These are phyloP conservation scores for Lolium multiflorum DNA, from an alignment of 176 grass and related monocot genomes.

Conservation along the genomic window DNA sequence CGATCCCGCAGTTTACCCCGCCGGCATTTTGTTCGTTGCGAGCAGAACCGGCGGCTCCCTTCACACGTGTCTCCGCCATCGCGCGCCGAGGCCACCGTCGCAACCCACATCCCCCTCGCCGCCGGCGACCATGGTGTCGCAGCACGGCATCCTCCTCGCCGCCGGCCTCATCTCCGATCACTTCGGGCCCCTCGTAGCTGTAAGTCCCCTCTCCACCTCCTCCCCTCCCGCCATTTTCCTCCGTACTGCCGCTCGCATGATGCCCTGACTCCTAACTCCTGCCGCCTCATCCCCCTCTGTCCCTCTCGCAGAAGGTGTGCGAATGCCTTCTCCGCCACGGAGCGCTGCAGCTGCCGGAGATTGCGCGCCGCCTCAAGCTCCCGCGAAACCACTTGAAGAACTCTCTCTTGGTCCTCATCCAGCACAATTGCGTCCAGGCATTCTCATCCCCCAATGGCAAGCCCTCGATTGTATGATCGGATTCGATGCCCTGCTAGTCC, in stretches of 20 bases:
- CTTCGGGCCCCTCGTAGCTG: slow-evolving; percentile 71
- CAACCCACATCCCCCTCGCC: not conserved
- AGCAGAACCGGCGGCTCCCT: too few species aligned
- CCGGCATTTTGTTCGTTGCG: too few species aligned
- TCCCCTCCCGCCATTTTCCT: not conserved
- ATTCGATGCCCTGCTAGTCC: not conserved
- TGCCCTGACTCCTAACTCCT: not conserved
- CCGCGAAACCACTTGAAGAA: slow-evolving; percentile 69
- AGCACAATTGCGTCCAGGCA: slow-evolving; percentile 90
- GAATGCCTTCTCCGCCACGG: slow-evolving; percentile 69
- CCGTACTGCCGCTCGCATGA: not conserved
- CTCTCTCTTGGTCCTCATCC: slow-evolving; percentile 82
- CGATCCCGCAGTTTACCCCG: too few species aligned
- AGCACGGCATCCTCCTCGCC: slow-evolving; percentile 68
- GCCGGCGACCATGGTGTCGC: slow-evolving; percentile 58
- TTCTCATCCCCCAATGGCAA: slow-evolving; percentile 58
- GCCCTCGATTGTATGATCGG: not conserved
- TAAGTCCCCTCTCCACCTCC: slow-evolving; percentile 35
- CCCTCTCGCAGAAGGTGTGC: slow-evolving; percentile 77
- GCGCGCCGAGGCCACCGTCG: too few species aligned
- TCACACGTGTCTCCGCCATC: too few species aligned
- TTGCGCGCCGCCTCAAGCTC: slow-evolving; percentile 57
- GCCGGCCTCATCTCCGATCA: slow-evolving; percentile 62
- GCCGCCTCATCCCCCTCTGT: not conserved
- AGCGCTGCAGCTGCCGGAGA: slow-evolving; percentile 65